Conservation (phyloP, 2,329 filamentous ascomycete species). For the Colletotrichum orchidophilum region DNA sequence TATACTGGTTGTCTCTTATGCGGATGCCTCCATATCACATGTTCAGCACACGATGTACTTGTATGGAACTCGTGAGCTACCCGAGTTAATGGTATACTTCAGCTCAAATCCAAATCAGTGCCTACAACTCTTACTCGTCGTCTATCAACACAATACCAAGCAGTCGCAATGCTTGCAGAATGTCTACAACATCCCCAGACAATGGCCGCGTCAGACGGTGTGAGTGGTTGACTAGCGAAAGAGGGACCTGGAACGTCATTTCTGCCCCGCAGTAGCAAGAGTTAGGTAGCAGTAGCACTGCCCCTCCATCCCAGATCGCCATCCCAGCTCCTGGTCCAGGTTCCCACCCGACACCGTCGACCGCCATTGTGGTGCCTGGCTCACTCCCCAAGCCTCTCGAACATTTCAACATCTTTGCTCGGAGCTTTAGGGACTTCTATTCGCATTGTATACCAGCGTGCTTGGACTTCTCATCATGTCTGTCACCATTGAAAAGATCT, state of each 20-base stretch:
- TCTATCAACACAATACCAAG: background rate
- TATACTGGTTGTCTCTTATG: background rate
- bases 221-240: background rate
- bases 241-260: slow-evolving; percentile 22
- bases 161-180: background rate
- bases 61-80: background rate
- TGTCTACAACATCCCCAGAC: background rate
- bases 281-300: slow-evolving; percentile 20
- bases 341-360: slow-evolving; percentile 24
- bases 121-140: background rate
- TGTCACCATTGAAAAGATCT: slow-evolving; percentile 72
- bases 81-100: background rate
- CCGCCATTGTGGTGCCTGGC: slow-evolving; percentile 32
- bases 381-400: background rate
- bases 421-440: slow-evolving; percentile 1
- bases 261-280: slow-evolving; percentile 28
- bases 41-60: background rate
- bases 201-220: background rate
- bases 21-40: background rate
- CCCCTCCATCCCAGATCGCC: slow-evolving; percentile 28
- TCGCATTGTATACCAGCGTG: background rate
- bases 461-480: slow-evolving; percentile 49
- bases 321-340: slow-evolving; percentile 20
- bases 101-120: background rate
- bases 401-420: background rate